Evolutionary conservation across 768 basidiomycete genomes (phyloP), one percentile per base, ranked within the genome.

Genomic region (Cystobasidium ongulense): DNA sequence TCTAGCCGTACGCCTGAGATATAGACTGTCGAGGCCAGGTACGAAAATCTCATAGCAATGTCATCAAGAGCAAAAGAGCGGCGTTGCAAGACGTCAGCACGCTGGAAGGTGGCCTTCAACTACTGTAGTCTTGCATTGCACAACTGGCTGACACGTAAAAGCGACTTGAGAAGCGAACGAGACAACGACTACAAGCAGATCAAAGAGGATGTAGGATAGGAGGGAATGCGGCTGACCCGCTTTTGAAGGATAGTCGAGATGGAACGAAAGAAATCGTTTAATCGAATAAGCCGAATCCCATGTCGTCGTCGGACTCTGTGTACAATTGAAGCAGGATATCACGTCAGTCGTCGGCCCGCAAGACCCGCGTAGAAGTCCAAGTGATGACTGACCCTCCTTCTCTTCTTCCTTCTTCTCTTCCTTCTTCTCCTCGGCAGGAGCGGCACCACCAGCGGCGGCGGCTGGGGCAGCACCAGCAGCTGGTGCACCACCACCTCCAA

Each of bases 271-370:
- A 31, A 50, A 50, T 43, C 29, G 68, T 17, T 71, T 59, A 71
- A 43, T 71, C 68, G 68, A 95, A 95, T 76, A 95, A 87, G 84
- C 92, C 91, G 86, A 95, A 93, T 85, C 92, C 92, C 92, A 81
- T 74, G 75, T 81, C 80, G 77, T 82, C 80, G 74, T 78, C 76
- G 62, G 77, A 75, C 78, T 81, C 79, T 78, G 57, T 59, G 29
- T 13, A 36, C 25, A 33, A 68, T 18, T 62, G 38, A 27, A 27
- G 18, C 7, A 35, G 33, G 21, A 13, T 29, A 59, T 8, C 27
- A 15, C 15, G 54, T 65, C 57, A 59, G 57, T 15, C 11, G 2
- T 35, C 25, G 11, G 33, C 57, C 11, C 15, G 46, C 5, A 21
- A 18, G 23, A 36, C 61, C 0, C 13, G 66, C 29, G 25, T 65